Evolutionary conservation across 768 basidiomycete species (phyloP).

Genomic region (Trametes sanguinea): DNA sequence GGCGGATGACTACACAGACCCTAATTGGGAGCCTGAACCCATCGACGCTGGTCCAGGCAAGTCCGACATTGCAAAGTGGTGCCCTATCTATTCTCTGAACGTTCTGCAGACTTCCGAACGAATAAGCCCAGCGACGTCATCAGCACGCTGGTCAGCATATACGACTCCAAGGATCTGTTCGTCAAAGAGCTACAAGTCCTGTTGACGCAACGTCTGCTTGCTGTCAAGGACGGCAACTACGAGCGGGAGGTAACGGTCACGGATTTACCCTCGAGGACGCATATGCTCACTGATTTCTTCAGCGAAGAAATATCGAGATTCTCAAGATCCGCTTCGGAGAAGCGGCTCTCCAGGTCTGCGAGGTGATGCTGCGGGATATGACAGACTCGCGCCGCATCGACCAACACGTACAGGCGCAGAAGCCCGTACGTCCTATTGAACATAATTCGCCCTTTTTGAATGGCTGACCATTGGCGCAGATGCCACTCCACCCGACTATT

Average conservation of each 20-base stretch:
- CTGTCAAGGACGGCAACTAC: slow-evolving; percentile 75
- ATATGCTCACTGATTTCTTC: not conserved
- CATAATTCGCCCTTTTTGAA: not conserved
- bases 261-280: no score
- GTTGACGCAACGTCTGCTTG: slow-evolving; percentile 83
- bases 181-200: slow-evolving; percentile 93
- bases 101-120: slow-evolving; percentile 77
- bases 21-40: slow-evolving; percentile 95
- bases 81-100: not conserved
- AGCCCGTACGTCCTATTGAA: slow-evolving; percentile 47
- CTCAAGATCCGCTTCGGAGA: slow-evolving; percentile 97
- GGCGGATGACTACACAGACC: slow-evolving; percentile 86
- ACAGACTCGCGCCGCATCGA: slow-evolving; percentile 91
- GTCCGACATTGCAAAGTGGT: slow-evolving; percentile 34
- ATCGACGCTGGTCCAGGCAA: slow-evolving; percentile 90
- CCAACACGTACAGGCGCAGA: slow-evolving; percentile 79
- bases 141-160: slow-evolving; percentile 95
- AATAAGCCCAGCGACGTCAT: slow-evolving; percentile 93
- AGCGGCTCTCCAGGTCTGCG: slow-evolving; percentile 88
- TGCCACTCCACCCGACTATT: slow-evolving; percentile 82
- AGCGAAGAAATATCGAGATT: slow-evolving; percentile 93
- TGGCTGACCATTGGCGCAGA: slow-evolving; percentile 39
- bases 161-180: slow-evolving; percentile 95
- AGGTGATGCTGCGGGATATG: slow-evolving; percentile 98
- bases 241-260: slow-evolving; percentile 58